Evolutionary conservation across 768 basidiomycete species (phyloP), one percentile per base, ranked within the genome.

Genomic region (Termitomyces sp.): DNA sequence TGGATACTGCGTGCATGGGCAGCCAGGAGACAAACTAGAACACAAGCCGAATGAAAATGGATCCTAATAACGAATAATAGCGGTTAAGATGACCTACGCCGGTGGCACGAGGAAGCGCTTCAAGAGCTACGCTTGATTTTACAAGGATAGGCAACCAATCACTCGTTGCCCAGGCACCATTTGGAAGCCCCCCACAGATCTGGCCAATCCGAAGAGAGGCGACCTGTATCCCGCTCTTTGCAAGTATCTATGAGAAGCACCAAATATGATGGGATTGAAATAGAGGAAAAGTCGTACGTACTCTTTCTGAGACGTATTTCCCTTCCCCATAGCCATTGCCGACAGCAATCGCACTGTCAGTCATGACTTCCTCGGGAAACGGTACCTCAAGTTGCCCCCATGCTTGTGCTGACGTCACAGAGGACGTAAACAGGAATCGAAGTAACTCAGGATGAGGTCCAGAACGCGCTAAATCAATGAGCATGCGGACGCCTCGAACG

Each of bases 81-180:
- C 20, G 18, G 10, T 15, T 5, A 44, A 5, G 9, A 16, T 13
- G 5, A 64, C 77, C 52, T 60, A 79, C 79, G 20, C 72, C 71
- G 1, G 61, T 55, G 0, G 68, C 64, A 18, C 59, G 55, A 7
- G 73, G 72, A 5, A 75, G 55, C 16, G 57, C 60, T 49, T 68
- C 69, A 10, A 73, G 53, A 44, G 55, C 54, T 52, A 69, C n/a
- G 47, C 72, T 71, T 0, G 72, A 70, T 53, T 74, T 69, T 16
- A 77, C 68, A 4, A 81, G 64, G 37, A 73, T 69, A 18, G 81
- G 79, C 29, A 81, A 62, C 81, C 81, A 82, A 48, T 81, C 78
- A 0, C 66, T 72, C 3, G 70, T 68, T 3, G 70, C 71, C 80
- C 80, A 81, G 0, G 72, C 72, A 20, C 80, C 80, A 9, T 68